Evolutionary conservation across 805 yeast species (phyloP).

Genomic region (Vanderwaltozyma yarrowii): DNA sequence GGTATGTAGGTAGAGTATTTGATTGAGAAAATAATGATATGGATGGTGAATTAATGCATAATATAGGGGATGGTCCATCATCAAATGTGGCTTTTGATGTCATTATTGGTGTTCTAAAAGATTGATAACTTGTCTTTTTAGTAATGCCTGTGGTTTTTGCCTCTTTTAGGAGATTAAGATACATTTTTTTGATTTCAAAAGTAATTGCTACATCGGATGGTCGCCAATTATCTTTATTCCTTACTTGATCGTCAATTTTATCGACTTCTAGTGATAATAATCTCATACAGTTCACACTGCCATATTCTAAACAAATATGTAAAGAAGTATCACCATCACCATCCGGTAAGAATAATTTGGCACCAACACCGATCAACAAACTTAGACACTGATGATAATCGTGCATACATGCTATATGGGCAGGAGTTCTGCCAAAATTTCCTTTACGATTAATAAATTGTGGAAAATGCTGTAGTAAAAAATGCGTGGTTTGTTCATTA

Average conservation of each 20-base stretch:
- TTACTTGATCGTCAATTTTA: slow-evolving; percentile 35
- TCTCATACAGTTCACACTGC: slow-evolving; percentile 46
- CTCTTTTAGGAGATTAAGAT: slow-evolving; percentile 25
- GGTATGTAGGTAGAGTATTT: slow-evolving; percentile 11
- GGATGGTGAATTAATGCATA: slow-evolving; percentile 18
- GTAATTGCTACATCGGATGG: slow-evolving; percentile 53
- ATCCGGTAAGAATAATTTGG: slow-evolving; percentile 65
- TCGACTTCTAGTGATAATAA: slow-evolving; percentile 37
- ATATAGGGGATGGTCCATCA: slow-evolving; percentile 22
- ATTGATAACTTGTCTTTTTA: slow-evolving; percentile 14
- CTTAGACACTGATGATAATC: slow-evolving; percentile 57
- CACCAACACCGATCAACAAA: slow-evolving; percentile 62
- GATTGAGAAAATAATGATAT: slow-evolving; percentile 8
- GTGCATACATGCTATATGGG: slow-evolving; percentile 54
- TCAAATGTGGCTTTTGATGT: slow-evolving; percentile 19
- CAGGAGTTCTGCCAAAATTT: slow-evolving; percentile 44
- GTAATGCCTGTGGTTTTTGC: slow-evolving; percentile 7
- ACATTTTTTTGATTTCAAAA: slow-evolving; percentile 38
- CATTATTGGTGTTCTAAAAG: slow-evolving; percentile 21
- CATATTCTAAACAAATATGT: slow-evolving; percentile 71
- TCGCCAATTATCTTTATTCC: slow-evolving; percentile 53
- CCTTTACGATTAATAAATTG: slow-evolving; percentile 41
- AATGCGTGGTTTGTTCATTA: slow-evolving; percentile 63
- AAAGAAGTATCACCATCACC: slow-evolving; percentile 70
- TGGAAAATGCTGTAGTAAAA: slow-evolving; percentile 57